Conservation (phyloP, 306 rosid species). For the Hippophae rhamnoides region DNA sequence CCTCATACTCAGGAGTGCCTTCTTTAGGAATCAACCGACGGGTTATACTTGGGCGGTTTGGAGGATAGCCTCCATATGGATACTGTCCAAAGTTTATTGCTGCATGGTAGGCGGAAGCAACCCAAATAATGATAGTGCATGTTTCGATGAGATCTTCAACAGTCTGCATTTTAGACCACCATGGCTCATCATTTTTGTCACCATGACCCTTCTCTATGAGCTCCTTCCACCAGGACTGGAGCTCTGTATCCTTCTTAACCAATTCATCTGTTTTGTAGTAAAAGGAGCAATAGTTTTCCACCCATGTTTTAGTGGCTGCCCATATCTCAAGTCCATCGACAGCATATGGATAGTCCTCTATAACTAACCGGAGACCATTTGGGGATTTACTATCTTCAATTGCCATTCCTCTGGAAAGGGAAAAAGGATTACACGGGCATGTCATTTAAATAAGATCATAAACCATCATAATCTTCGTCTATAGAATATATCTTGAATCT, state of each 20-base stretch:
- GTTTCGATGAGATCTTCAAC: constrained; percentile 31
- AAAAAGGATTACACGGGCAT: constrained; percentile 1
- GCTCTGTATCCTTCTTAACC: constrained; percentile 36
- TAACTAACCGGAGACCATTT: constrained; percentile 43
- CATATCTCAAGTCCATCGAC: constrained; percentile 78
- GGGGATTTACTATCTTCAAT: constrained; percentile 41
- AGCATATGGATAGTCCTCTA: constrained; percentile 77
- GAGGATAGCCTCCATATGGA: constrained; percentile 43
- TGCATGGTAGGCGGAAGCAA: constrained; percentile 54
- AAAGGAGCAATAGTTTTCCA: constrained; percentile 43
- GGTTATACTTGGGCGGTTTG: constrained; percentile 44
- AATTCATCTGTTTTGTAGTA: constrained; percentile 35
- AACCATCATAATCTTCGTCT: too few species aligned
- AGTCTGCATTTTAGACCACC: constrained; percentile 65
- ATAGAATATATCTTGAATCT: too few species aligned
- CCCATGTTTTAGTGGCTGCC: constrained; percentile 57
- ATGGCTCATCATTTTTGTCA: constrained; percentile 44
- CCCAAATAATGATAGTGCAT: constrained; percentile 54
- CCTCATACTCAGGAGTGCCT: constrained; percentile 36
- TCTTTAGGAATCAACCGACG: constrained; percentile 40
- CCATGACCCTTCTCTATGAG: constrained; percentile 50
- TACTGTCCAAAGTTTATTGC: constrained; percentile 62
- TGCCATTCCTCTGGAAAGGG: constrained; percentile 52
- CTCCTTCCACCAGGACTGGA: constrained; percentile 79
- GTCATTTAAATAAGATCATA: constrained; percentile 27